Conservation (phyloP, 495 filamentous ascomycete species). For the Xanthoparmelia taractica region DNA sequence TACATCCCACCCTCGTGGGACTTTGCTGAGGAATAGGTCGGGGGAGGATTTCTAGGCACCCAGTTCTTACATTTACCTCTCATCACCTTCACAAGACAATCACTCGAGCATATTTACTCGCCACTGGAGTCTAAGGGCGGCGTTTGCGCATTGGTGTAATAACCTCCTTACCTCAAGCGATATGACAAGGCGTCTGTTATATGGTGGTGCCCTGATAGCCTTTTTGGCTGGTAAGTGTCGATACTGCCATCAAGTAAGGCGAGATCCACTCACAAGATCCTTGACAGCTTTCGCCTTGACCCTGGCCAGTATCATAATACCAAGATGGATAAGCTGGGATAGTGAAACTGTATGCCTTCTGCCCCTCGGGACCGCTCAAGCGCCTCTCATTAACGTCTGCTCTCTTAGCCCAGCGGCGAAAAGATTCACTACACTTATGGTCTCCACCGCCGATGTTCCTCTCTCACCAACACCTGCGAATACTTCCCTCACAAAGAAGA, state of each 20-base stretch:
- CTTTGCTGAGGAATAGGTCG: not conserved
- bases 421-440: constrained; percentile 64
- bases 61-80: not conserved
- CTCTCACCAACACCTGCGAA: constrained; percentile 48
- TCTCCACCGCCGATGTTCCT: constrained; percentile 71
- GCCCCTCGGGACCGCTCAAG: not conserved
- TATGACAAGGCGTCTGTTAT: constrained; percentile 49
- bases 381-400: not conserved
- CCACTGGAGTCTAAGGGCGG: not conserved
- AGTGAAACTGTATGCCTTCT: constrained; percentile 46
- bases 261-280: not conserved
- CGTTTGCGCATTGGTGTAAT: constrained; percentile 6
- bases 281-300: constrained; percentile 69
- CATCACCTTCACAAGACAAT: not conserved
- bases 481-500: constrained; percentile 56
- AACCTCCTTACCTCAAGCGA: constrained; percentile 9
- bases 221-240: constrained; percentile 53
- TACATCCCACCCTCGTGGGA: constrained; percentile 6
- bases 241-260: not conserved
- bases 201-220: constrained; percentile 47
- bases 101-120: constrained; percentile 1
- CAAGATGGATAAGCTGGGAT: constrained; percentile 73
- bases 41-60: constrained; percentile 1
- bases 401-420: constrained; percentile 31
- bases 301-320: constrained; percentile 61